Percentiles rank a stretch among this genome's conserved stretches.
Conservation (phyloP, 495 filamentous ascomycete species). For the Neurospora sp. region DNA sequence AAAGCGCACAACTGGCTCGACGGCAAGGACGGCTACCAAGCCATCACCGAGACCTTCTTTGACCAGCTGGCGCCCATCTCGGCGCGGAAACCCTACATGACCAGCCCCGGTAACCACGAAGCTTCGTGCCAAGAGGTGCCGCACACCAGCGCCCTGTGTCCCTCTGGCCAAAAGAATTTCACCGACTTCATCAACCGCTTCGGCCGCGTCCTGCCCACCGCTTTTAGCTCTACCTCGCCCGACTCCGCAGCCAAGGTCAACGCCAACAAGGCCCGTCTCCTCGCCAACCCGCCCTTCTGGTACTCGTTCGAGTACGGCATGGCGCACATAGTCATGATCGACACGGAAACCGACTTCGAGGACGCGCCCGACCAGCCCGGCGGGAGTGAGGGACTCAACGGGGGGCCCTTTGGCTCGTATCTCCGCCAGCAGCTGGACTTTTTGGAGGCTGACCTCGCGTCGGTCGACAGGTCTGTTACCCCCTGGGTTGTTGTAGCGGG, state of each 20-base stretch:
- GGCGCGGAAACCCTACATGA: constrained; percentile 35
- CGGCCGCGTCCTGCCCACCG: constrained; percentile 38
- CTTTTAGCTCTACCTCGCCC: constrained; percentile 35
- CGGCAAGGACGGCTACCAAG: constrained; percentile 31
- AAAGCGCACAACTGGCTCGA: constrained; percentile 31
- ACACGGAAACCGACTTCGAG: constrained; percentile 46
- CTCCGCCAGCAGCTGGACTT: constrained; percentile 34
- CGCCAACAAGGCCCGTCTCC: constrained; percentile 36
- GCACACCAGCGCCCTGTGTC: constrained; percentile 36
- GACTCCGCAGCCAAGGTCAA: constrained; percentile 31
- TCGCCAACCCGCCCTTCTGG: constrained; percentile 53
- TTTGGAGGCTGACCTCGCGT: constrained; percentile 33
- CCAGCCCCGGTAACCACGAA: constrained; percentile 36
- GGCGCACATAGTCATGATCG: constrained; percentile 45
- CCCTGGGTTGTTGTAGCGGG: constrained; percentile 51
- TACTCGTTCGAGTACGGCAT: constrained; percentile 56
- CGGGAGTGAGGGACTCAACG: constrained; percentile 23
- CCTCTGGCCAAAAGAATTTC: constrained; percentile 49
- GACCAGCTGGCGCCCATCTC: constrained; percentile 33
- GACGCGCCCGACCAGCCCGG: constrained; percentile 34
- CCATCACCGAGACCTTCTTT: constrained; percentile 36
- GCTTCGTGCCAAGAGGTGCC: constrained; percentile 34
- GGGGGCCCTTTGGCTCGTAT: constrained; percentile 41
- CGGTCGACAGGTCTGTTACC: constrained; percentile 39
- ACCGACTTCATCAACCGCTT: constrained; percentile 50